These are phyloP conservation scores for Usnea hakonensis DNA, from an alignment of 495 filamentous ascomycete genomes.

Conservation along the genomic window DNA sequence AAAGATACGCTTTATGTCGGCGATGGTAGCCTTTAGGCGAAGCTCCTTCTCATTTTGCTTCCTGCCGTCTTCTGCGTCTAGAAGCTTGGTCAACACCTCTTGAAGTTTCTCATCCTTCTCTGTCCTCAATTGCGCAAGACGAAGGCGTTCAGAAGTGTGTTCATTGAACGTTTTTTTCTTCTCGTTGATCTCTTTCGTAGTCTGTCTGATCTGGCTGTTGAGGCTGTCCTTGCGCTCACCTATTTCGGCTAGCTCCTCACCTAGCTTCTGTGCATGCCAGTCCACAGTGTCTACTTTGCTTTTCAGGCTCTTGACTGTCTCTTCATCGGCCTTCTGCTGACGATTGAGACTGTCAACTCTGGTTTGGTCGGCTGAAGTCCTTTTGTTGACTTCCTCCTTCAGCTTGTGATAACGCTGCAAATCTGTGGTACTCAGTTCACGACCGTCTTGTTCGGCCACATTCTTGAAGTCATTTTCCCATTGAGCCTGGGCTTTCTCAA, in stretches of 20 bases:
- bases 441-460: slow-evolving; percentile 73
- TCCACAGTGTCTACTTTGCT: slow-evolving; percentile 75
- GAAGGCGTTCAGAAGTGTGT: slow-evolving; percentile 73
- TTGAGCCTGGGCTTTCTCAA: slow-evolving; percentile 81
- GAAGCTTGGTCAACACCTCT: slow-evolving; percentile 66
- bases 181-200: slow-evolving; percentile 66
- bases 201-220: slow-evolving; percentile 53
- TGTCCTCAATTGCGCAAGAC: slow-evolving; percentile 67
- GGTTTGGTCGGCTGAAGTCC: slow-evolving; percentile 70
- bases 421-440: slow-evolving; percentile 76
- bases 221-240: slow-evolving; percentile 55
- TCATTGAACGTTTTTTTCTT: slow-evolving; percentile 90
- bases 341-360: slow-evolving; percentile 77
- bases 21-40: slow-evolving; percentile 67
- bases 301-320: slow-evolving; percentile 75
- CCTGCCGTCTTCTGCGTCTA: slow-evolving; percentile 73
- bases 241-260: slow-evolving; percentile 62
- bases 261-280: slow-evolving; percentile 62
- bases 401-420: slow-evolving; percentile 84
- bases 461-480: slow-evolving; percentile 86
- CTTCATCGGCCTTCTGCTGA: slow-evolving; percentile 81
- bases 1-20: slow-evolving; percentile 81
- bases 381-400: slow-evolving; percentile 76
- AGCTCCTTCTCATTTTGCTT: slow-evolving; percentile 77
- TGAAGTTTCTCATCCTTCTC: slow-evolving; percentile 88